A percentile compares a stretch with the other conserved stretches of the same genome.
Conservation (phyloP, 148 eudicot genomes). For the Persicaria maculosa region DNA sequence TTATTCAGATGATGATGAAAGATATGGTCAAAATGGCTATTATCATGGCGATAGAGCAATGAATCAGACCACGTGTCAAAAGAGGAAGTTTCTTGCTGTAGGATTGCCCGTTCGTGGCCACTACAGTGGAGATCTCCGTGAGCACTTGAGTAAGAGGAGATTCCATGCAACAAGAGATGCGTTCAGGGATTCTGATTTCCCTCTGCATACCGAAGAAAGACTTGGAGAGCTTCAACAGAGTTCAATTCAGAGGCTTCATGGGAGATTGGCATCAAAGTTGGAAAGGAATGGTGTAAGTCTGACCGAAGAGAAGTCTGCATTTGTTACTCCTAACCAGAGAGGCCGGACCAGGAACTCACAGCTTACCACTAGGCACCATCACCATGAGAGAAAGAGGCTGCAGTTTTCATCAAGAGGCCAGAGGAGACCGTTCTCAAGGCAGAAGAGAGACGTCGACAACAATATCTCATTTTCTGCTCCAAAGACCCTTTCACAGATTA, state of each 20-base stretch:
- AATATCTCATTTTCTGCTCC: conserved; percentile 33
- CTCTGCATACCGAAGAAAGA: conserved; percentile 21
- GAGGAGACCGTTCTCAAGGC: conserved; percentile 22
- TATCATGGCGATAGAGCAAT: conserved; percentile 20
- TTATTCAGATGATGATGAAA: conserved; percentile 21
- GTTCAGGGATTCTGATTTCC: conserved; percentile 21
- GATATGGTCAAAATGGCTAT: conserved; percentile 11
- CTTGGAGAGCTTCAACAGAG: conserved; percentile 22
- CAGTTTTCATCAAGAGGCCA: conserved; percentile 17
- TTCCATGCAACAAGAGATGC: conserved; percentile 18
- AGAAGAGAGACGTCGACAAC: conserved; percentile 22
- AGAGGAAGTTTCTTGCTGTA: conserved; percentile 27
- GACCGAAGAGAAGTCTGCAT: conserved; percentile 12
- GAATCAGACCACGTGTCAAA: conserved; percentile 22
- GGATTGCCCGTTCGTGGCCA: conserved; percentile 23
- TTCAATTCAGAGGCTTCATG: conserved; percentile 13
- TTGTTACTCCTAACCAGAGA: conserved; percentile 13
- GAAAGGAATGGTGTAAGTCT: conserved; percentile 23
- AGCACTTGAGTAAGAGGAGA: conserved; percentile 37
- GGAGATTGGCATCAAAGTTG: conserved; percentile 29
- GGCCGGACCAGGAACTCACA: conserved; percentile 21
- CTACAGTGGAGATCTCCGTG: conserved; percentile 40
- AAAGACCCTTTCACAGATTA: conserved; percentile 5
- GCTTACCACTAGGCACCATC: conserved; percentile 22
- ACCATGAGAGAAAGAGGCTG: conserved; percentile 23